Base-by-base conservation (phyloP, 768 basidiomycete genomes). In the Termitomyces sp. region DNA sequence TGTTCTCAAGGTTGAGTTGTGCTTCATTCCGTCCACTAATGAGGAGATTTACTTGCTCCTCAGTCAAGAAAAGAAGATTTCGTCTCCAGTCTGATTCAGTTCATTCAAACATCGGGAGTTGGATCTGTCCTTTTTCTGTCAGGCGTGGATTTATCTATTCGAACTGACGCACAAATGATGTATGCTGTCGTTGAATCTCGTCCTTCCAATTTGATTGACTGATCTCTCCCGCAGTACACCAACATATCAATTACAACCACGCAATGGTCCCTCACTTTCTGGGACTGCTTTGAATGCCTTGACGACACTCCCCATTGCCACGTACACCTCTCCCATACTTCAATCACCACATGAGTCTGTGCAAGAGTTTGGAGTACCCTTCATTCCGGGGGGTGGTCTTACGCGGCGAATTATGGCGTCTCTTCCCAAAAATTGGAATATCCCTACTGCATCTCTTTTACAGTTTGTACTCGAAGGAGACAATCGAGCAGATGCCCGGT, bases 381-480 rank as follows among this genome's bases (percentile, higher is more conserved):
- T 90, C 71, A 86, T 92, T 30, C 90, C 91, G 0, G 88, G 88
- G 16, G 88, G 88, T 35, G 92, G 92, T 2, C 72, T 93, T 30
- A 84, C 87, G 0, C 78, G 83, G 43, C 79, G 87, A 28, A 74
- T 93, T 47, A 71, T 94, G 6, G 76, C 77, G 2, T 79, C 87
- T 7, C 65, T 92, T 26, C 78, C 84, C 0, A 38, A 66, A 41
- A 63, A 68, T 40, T 83, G 81, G 78, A 63, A 74, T 20, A 76
- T 81, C 43, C 85, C 86, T 24, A 80, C 78, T 0, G 82, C 79
- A 0, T 75, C 80, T 16, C 69, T 93, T 10, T 72, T 91, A 49
- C 87, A 90, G 48, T 93, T 90, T 65, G 90, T 84, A 11, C 74
- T 89, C 57, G 91, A 94, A 66, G 91, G 92, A 2, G 92, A 94